Evolutionary conservation across 768 basidiomycete genomes (phyloP).

Genomic region (Hygrocybe punicea): DNA sequence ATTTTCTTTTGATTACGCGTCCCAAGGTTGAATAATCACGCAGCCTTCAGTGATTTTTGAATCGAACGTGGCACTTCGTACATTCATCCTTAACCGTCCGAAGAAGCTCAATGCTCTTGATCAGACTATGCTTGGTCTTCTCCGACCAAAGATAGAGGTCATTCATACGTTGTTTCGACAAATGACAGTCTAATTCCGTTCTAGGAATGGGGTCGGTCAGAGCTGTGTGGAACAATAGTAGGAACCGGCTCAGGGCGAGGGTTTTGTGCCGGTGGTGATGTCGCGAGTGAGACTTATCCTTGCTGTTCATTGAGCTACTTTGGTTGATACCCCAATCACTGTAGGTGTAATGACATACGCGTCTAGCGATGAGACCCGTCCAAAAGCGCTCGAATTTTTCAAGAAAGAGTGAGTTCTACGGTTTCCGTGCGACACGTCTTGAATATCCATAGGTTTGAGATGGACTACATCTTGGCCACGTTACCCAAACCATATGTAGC

Average conservation of each 20-base stretch:
- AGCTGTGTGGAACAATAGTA: constrained; percentile 68
- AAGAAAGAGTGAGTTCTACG: constrained; percentile 67
- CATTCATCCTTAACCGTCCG: constrained; percentile 77
- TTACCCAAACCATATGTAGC: constrained; percentile 86
- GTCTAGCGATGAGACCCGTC: constrained; percentile 47
- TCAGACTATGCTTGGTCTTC: constrained; percentile 66
- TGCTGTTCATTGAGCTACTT: not conserved
- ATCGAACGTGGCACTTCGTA: constrained; percentile 58
- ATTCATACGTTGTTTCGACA: constrained; percentile 13
- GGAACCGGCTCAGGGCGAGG: constrained; percentile 69
- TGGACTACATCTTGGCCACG: constrained; percentile 68
- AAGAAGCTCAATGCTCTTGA: constrained; percentile 80
- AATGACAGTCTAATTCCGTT: not conserved
- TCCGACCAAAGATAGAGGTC: constrained; percentile 77
- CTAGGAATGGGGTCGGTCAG: constrained; percentile 73
- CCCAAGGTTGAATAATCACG: constrained; percentile 17
- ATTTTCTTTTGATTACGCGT: constrained; percentile 11
- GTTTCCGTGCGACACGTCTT: constrained; percentile 12
- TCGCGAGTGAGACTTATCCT: constrained; percentile 61
- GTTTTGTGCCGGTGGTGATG: constrained; percentile 95
- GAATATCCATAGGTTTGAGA: constrained; percentile 58
- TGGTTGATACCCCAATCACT: not conserved
- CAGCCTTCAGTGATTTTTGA: constrained; percentile 65
- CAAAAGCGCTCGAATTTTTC: constrained; percentile 81
- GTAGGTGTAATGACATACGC: constrained; percentile 58